A percentile compares a stretch with the other conserved stretches of the same genome.
Evolutionary conservation across 2,329 filamentous ascomycete species (phyloP).

Genomic region (Amphichorda felina): DNA sequence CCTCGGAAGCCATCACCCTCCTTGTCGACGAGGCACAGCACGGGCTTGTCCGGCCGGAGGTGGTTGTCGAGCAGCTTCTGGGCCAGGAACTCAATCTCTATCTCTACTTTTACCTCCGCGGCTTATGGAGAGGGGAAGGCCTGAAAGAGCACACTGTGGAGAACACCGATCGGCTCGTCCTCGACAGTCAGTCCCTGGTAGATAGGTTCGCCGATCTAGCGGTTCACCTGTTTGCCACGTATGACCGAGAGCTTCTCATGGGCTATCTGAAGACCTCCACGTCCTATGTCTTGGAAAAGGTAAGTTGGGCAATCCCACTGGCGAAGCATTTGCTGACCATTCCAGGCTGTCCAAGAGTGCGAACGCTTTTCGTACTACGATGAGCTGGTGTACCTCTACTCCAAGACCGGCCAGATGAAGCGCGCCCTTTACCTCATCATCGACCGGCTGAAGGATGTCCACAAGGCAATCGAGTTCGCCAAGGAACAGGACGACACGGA

Average conservation of each 20-base stretch:
- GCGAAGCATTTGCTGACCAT: constrained; percentile 7
- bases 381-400: constrained; percentile 91
- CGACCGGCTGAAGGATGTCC: constrained; percentile 81
- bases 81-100: constrained; percentile 58
- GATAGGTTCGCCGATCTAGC: constrained; percentile 82
- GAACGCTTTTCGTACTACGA: constrained; percentile 72
- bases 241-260: constrained; percentile 71
- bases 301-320: constrained; percentile 11
- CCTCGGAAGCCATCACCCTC: constrained; percentile 71
- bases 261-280: constrained; percentile 77
- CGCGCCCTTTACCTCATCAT: constrained; percentile 87
- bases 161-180: constrained; percentile 41
- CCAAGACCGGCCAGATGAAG: constrained; percentile 90
- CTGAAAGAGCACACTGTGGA: constrained; percentile 41
- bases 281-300: constrained; percentile 76
- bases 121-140: constrained; percentile 70
- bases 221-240: constrained; percentile 74
- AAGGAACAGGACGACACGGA: constrained; percentile 88
- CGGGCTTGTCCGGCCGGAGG: constrained; percentile 66
- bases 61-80: constrained; percentile 69
- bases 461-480: constrained; percentile 85
- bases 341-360: constrained; percentile 60
- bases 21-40: constrained; percentile 87
- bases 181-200: constrained; percentile 57
- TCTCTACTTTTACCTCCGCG: constrained; percentile 83